Evolutionary conservation across 78 protist genomes (phyloP), one percentile per base, ranked within the genome.

Genomic region (Dictyostelium brefeldianum): DNA sequence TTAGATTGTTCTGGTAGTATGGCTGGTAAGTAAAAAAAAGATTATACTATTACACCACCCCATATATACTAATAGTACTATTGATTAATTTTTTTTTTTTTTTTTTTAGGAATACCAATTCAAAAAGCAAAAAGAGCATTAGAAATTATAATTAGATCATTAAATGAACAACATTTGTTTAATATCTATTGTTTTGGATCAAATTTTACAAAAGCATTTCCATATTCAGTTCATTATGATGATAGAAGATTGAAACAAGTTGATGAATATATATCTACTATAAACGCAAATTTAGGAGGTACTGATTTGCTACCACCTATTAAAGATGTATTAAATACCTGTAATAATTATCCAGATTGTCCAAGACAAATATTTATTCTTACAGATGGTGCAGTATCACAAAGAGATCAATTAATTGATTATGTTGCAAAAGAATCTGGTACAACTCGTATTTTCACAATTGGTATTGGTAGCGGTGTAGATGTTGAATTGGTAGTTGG

Each of bases 331-430:
- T 25, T 80, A 7, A 6, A 12, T 4, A 1, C n/a, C n/a, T n/a
- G 0, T 10, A n/a, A 80, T 17, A 5, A 14, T 47, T 43, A 59
- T 22, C 62, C 62, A 11, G 48, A 82, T 11, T 67, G 70, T 22
- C 89, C 95, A 64, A 65, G 95, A 67, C 95, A 90, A 53, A 10
- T 90, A 7, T 90, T 90, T 41, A 74, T 90, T 48, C 15, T 90
- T 4, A 90, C 95, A 6, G 95, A 89, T 89, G 94, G 94, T 65
- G 67, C 65, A 25, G 51, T 67, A 12, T 0, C 5, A 25, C 1
- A 36, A 1, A 62, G 74, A 78, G 78, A 74, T n/a, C 1, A 43
- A 20, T 50, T 81, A 4, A 78, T 94, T 27, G 41, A 20, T 10
- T 69, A 14, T 22, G 96, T 95, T 3, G 22, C 75, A 5, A 36